phyloP scores from a whole-genome alignment of 1,139 yeast genomes.

The Yamadazyma diospyri region DNA sequence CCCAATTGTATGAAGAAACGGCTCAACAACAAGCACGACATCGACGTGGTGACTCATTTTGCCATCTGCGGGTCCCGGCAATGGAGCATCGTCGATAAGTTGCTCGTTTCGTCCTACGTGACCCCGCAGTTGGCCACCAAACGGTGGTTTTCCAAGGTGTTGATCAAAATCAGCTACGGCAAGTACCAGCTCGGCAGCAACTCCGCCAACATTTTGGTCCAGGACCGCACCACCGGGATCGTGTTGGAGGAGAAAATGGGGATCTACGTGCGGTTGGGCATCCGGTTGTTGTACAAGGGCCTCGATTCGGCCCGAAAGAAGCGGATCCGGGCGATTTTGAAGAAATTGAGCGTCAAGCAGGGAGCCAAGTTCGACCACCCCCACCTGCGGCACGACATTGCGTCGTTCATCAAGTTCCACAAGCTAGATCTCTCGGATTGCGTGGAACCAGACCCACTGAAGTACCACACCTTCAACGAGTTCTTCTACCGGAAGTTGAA shows the following conservation, averaged over 20 bases:
- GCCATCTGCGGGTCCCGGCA: constrained; percentile 83
- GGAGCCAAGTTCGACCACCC: constrained; percentile 81
- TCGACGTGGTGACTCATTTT: constrained; percentile 78
- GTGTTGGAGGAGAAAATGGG: constrained; percentile 92
- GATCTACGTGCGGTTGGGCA: constrained; percentile 82
- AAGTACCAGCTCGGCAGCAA: constrained; percentile 83
- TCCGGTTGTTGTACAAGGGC: constrained; percentile 78
- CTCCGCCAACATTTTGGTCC: constrained; percentile 91
- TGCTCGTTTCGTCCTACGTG: constrained; percentile 68
- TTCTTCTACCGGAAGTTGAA: constrained; percentile 80
- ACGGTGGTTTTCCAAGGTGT: constrained; percentile 81
- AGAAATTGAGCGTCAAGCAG: constrained; percentile 70
- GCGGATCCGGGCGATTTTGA: constrained; percentile 55
- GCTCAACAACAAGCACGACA: constrained; percentile 51
- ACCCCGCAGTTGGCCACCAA: constrained; percentile 81
- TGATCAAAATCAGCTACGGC: constrained; percentile 85
- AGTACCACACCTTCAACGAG: constrained; percentile 75
- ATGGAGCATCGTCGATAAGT: constrained; percentile 66
- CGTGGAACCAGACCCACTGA: constrained; percentile 40
- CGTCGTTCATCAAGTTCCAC: constrained; percentile 79
- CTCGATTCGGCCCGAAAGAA: constrained; percentile 52
- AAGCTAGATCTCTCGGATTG: constrained; percentile 72
- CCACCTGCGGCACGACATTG: constrained; percentile 61
- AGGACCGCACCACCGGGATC: constrained; percentile 84
- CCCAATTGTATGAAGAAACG: constrained; percentile 73